Percentiles rank a stretch among this genome's conserved stretches.
These are phyloP conservation scores for Clavispora fructus DNA, from an alignment of 805 yeast genomes.

Conservation along the genomic window DNA sequence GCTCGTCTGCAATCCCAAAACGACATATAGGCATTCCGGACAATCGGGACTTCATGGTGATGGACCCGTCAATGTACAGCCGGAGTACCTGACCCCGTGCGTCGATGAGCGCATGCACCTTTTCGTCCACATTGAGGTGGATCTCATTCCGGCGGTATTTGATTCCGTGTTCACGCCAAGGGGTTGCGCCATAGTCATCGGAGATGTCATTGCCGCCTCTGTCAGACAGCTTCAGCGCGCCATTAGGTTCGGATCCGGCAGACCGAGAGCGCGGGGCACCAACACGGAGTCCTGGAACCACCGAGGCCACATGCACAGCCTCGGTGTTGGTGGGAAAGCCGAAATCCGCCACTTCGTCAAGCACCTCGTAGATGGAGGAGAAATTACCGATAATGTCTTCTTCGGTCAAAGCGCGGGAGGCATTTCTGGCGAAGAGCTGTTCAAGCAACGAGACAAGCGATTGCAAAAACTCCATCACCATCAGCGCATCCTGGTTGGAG, in stretches of 20 bases:
- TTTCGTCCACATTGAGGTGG: constrained; percentile 69
- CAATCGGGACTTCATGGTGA: constrained; percentile 64
- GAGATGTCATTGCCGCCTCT: background rate
- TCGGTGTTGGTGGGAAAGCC: constrained; percentile 76
- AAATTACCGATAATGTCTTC: constrained; percentile 60
- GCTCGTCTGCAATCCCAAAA: constrained; percentile 67
- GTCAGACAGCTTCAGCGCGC: constrained; percentile 1
- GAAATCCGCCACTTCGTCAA: constrained; percentile 72
- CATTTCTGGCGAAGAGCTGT: constrained; percentile 17
- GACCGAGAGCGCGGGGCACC: constrained; percentile 32
- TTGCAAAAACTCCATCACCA: constrained; percentile 73
- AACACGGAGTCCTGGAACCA: constrained; percentile 11
- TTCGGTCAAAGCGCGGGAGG: constrained; percentile 17
- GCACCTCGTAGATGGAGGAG: constrained; percentile 62
- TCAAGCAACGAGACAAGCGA: constrained; percentile 52
- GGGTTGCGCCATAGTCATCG: constrained; percentile 22
- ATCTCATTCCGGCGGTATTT: constrained; percentile 81
- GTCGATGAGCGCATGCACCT: constrained; percentile 63
- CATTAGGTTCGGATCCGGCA: constrained; percentile 10
- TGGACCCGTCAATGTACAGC: constrained; percentile 71
- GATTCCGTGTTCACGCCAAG: constrained; percentile 71
- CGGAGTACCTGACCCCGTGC: constrained; percentile 59
- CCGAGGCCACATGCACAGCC: constrained; percentile 11
- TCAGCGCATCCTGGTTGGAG: constrained; percentile 78
- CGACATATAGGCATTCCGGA: constrained; percentile 82